A percentile compares a stretch with the other conserved stretches of the same genome.
phyloP scores from a whole-genome alignment of 164 flowering plant species.

The Vitis cinerea region DNA sequence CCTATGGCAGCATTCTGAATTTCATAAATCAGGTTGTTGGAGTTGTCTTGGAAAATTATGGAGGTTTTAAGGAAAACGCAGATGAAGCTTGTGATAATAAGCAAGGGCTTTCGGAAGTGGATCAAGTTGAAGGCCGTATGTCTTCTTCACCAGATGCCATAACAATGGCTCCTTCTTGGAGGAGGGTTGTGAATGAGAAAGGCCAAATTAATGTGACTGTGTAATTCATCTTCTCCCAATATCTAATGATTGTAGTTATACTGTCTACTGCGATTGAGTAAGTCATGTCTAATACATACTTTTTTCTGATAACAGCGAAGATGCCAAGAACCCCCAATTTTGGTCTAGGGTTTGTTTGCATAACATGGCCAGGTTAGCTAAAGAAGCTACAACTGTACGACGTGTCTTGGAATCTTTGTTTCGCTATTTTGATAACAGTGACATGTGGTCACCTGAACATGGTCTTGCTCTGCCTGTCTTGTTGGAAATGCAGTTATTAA shows the following conservation, averaged over 20 bases:
- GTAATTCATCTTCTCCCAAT: constrained; percentile 9
- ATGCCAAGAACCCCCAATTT: constrained; percentile 29
- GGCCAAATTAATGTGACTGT: constrained; percentile 19
- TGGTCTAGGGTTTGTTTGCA: constrained; percentile 39
- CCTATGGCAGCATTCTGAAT: background rate
- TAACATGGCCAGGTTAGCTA: constrained; percentile 37
- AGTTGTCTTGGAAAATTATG: constrained; percentile 33
- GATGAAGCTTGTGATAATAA: constrained; percentile 2
- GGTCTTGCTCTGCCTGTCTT: constrained; percentile 30
- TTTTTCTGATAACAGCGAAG: constrained; percentile 20
- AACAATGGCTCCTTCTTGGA: constrained; percentile 30
- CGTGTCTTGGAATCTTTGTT: constrained; percentile 38
- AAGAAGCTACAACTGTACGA: constrained; percentile 37
- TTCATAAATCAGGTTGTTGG: constrained; percentile 25
- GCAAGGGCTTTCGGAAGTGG: constrained; percentile 1
- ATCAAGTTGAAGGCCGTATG: background rate
- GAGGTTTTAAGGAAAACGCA: constrained; percentile 3
- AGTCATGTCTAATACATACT: too few species aligned
- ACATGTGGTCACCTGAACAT: constrained; percentile 26
- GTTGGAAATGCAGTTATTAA: constrained; percentile 29
- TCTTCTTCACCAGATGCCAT: constrained; percentile 15
- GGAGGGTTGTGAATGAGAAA: constrained; percentile 26
- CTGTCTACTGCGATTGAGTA: too few species aligned
- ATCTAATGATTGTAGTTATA: too few species aligned
- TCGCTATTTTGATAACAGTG: constrained; percentile 26